Evolutionary conservation across 1,284 basidiomycete genomes (phyloP).

Genomic region (Trichosporon sp.): DNA sequence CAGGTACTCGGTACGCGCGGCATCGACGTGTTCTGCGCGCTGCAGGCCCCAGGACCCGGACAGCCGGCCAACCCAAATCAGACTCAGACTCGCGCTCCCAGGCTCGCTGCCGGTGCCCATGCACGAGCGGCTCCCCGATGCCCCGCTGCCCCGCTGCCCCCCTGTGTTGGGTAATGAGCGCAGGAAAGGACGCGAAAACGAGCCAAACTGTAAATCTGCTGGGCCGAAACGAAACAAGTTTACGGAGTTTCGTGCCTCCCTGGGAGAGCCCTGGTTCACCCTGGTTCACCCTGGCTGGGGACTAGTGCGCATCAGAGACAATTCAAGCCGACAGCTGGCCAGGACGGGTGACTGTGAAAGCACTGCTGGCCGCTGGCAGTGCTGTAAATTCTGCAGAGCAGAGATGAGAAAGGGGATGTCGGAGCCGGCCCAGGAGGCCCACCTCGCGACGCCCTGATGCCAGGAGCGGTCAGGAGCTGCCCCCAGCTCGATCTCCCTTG

Average conservation of each 20-base stretch:
- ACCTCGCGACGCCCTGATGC: background rate
- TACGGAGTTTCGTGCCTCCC: background rate
- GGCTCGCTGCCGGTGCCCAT: too few species aligned
- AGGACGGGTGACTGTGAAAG: background rate
- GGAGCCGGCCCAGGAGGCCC: background rate
- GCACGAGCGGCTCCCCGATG: background rate
- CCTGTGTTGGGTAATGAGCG: background rate
- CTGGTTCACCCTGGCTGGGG: background rate
- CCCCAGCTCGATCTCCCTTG: background rate
- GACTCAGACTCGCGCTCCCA: background rate
- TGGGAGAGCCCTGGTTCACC: too few species aligned
- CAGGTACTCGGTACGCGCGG: background rate
- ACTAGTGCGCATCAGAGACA: background rate
- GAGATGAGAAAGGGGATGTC: background rate
- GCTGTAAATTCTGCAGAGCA: background rate
- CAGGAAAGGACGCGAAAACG: background rate
- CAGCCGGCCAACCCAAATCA: background rate
- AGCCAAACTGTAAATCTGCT: background rate
- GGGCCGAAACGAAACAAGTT: background rate
- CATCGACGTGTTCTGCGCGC: background rate
- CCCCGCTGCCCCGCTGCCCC: too few species aligned
- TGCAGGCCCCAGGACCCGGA: background rate
- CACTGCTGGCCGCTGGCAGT: background rate
- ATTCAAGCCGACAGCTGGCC: background rate
- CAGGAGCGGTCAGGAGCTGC: background rate